Conservation (phyloP, 305 asterid species). For the Fraxinus sp. region DNA sequence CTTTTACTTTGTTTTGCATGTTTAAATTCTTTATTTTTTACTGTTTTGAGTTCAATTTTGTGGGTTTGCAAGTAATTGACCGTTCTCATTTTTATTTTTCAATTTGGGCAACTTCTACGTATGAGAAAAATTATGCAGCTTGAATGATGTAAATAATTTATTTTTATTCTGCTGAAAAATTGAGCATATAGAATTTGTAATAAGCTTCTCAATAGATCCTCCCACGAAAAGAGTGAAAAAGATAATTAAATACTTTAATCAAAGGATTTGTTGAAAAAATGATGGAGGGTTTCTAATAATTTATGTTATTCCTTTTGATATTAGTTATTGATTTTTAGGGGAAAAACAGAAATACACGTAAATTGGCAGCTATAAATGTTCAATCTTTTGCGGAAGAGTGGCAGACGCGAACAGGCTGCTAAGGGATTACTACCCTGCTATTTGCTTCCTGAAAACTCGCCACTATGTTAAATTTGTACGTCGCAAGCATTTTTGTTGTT, state of each 20-base stretch:
- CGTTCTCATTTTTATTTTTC: slow-evolving; percentile 10
- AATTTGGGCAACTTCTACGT: not conserved
- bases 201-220: slow-evolving; percentile 5
- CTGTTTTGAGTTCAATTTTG: slow-evolving; percentile 8
- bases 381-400: not conserved
- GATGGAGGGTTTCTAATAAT: slow-evolving; percentile 1
- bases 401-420: slow-evolving; percentile 10
- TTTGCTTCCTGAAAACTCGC: not conserved
- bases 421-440: not conserved
- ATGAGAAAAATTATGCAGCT: not conserved
- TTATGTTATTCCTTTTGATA: slow-evolving; percentile 2
- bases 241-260: slow-evolving; percentile 12
- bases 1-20: slow-evolving; percentile 29
- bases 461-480: not conserved
- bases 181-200: not conserved
- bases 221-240: not conserved
- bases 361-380: slow-evolving; percentile 9
- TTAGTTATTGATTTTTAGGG: not conserved
- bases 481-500: not conserved
- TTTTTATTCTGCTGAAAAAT: slow-evolving; percentile 3
- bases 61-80: slow-evolving; percentile 23
- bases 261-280: slow-evolving; percentile 6
- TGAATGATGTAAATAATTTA: slow-evolving; percentile 1
- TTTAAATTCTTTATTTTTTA: slow-evolving; percentile 17
- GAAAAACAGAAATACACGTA: slow-evolving; percentile 8